Evolutionary conservation across 495 filamentous ascomycete genomes (phyloP).

Genomic region (Podospora fimiseda): DNA sequence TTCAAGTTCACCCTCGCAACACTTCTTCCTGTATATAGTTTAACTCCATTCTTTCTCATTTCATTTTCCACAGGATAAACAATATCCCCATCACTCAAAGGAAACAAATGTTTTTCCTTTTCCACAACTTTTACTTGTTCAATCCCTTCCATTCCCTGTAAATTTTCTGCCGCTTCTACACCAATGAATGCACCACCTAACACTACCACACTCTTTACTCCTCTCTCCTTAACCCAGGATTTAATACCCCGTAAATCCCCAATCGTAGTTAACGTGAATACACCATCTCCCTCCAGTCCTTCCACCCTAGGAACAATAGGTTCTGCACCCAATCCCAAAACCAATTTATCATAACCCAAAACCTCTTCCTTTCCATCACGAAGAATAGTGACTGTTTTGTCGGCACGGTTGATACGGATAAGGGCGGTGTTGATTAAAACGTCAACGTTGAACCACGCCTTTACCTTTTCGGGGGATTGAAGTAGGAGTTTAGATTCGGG

Average conservation of each 20-base stretch:
- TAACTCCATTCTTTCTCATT: slow-evolving; percentile 17
- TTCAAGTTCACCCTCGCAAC: slow-evolving; percentile 4
- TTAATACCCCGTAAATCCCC: slow-evolving; percentile 19
- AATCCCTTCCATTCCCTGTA: slow-evolving; percentile 11
- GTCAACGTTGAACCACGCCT: slow-evolving; percentile 24
- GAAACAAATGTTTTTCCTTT: slow-evolving; percentile 22
- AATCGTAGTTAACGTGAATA: slow-evolving; percentile 29
- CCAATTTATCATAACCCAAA: slow-evolving; percentile 25
- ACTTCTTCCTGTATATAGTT: slow-evolving; percentile 13
- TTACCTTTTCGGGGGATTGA: slow-evolving; percentile 20
- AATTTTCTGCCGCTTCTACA: slow-evolving; percentile 27
- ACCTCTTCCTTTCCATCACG: not conserved
- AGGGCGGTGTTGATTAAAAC: slow-evolving; percentile 19
- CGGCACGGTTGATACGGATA: slow-evolving; percentile 7
- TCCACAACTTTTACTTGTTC: slow-evolving; percentile 21
- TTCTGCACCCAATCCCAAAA: slow-evolving; percentile 23
- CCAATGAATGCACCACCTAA: slow-evolving; percentile 32
- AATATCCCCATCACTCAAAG: slow-evolving; percentile 25
- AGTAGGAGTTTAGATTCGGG: slow-evolving; percentile 18
- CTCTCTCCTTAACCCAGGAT: slow-evolving; percentile 10
- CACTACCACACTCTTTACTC: slow-evolving; percentile 14
- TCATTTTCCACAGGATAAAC: slow-evolving; percentile 22
- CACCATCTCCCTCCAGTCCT: slow-evolving; percentile 13
- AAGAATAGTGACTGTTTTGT: not conserved
- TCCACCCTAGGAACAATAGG: slow-evolving; percentile 15